Base-by-base conservation (phyloP, 2,329 filamentous ascomycete species). In the Pseudogymnoascus sp. region DNA sequence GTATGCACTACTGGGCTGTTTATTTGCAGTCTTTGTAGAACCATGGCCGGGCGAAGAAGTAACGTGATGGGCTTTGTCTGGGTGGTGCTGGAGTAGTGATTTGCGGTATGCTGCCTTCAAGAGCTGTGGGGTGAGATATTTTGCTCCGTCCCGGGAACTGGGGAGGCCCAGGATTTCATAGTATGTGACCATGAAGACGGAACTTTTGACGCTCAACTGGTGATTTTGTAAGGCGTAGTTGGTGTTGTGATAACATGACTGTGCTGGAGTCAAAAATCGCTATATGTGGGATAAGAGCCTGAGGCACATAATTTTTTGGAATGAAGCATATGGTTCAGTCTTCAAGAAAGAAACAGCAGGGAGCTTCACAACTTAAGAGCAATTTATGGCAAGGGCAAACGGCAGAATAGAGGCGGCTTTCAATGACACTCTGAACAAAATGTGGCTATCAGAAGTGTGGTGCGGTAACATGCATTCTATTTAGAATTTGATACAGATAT, bases 91-190 rank as follows among this genome's bases (percentile, higher is more conserved):
- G 13, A 89, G 80, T 35, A 89, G 79, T 21, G 86, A 84, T 61
- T 82, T 80, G 71, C 80, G 84, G 73, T 88, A 89, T 64, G 85
- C 85, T 63, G 79, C 79, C 70, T 85, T 87, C 64, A 88, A 75
- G 59, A 82, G 74, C 58, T 77, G 74, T 65, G 75, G 69, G 40
- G 78, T 71, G 68, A 79, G 76, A 64, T 74, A 67, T 60, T 76
- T 71, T 63, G 75, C 72, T 67, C 78, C 73, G 63, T 83, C 75
- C 61, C 82, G 72, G 62, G 76, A 68, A 15, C 77, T 76, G 10
- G 81, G 80, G 64, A 87, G 75, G 63, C 78, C 78, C 62, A 88
- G 82, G 69, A 87, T 77, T 64, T 84, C 77, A 72, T 87, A 88
- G 72, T 86, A 79, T 39, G 82, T 84, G 67, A 77, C 72, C 65